Base-by-base conservation (phyloP, 768 basidiomycete genomes). In the Mycena indigotica region DNA sequence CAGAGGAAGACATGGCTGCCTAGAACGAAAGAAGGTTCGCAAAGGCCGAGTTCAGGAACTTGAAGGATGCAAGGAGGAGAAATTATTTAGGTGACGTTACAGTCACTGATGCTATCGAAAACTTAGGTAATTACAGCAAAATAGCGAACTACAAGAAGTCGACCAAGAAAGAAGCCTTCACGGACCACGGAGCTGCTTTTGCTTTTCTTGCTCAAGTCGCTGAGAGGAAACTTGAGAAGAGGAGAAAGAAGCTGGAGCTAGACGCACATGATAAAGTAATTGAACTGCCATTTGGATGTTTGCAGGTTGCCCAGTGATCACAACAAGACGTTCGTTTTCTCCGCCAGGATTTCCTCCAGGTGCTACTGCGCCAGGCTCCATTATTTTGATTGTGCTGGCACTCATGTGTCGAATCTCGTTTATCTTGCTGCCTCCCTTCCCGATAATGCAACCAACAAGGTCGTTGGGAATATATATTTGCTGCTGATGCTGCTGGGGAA, bases 391-490 rank as follows among this genome's bases (percentile, higher is more conserved):
- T 67, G 95, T 89, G 72, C 95, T 96, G 25, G 89, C 89, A 62
- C 93, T 95, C 84, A 93, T 90, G 63, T 93, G 87, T 64, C 97
- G 83, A 62, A 99, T 97, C 75, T 99, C 97, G 68, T 98, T 98
- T 78, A 99, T 99, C 76, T 98, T 99, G 70, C 89, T 87, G 10
- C 97, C 97, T 19, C 93, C 96, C 73, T 98, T 98, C 40, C 97
- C 97, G 65, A 99, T 99, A 74, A 99, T 94, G 62, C 91, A 93
- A 12, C 93, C 96, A 23, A 99, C 97, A 25, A 98, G 82, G 67
- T 97, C 93, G 69, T 98, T 98, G 5, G 97, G 97, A 62, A 99
- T 97, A 72, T 90, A 99, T 61, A 99, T 97, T 71, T 98, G 94
- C 69, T 99, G 97, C 3, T 94, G 97, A 73, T 97, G 94, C 53